Evolutionary conservation across 2,329 filamentous ascomycete genomes (phyloP).

Genomic region (Bipolaris cookei): DNA sequence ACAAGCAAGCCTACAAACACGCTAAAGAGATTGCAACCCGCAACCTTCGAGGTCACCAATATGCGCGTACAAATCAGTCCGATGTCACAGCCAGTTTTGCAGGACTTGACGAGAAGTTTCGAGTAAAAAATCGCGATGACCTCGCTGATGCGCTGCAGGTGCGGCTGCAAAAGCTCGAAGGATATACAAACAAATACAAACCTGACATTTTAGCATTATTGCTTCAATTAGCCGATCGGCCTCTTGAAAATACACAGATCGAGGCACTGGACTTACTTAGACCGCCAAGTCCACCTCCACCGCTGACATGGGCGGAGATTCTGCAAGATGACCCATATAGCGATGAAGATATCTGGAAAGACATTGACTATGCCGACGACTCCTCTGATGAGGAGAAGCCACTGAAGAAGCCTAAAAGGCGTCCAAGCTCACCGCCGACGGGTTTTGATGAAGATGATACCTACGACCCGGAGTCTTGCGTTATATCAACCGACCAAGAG

Average conservation of each 20-base stretch:
- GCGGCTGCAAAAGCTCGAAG: constrained; percentile 66
- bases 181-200: constrained; percentile 66
- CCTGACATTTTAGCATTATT: constrained; percentile 82
- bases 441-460: constrained; percentile 49
- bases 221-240: constrained; percentile 80
- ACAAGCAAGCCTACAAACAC: constrained; percentile 46
- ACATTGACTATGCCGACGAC: constrained; percentile 69
- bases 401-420: constrained; percentile 31
- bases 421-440: constrained; percentile 40
- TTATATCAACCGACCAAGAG: constrained; percentile 37
- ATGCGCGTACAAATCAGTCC: constrained; percentile 57
- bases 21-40: constrained; percentile 50
- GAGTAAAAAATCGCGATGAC: constrained; percentile 77
- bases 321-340: constrained; percentile 76
- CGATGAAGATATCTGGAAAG: constrained; percentile 72
- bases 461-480: constrained; percentile 41
- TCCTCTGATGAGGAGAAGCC: constrained; percentile 67
- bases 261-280: constrained; percentile 66
- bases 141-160: constrained; percentile 72
- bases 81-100: constrained; percentile 51
- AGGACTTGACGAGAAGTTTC: constrained; percentile 82
- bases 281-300: constrained; percentile 54
- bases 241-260: constrained; percentile 72
- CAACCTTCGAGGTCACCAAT: constrained; percentile 50
- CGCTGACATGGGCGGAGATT: constrained; percentile 80